Evolutionary conservation across 139 green algal genomes (phyloP).

Genomic region (Chlamydomonas incerta): DNA sequence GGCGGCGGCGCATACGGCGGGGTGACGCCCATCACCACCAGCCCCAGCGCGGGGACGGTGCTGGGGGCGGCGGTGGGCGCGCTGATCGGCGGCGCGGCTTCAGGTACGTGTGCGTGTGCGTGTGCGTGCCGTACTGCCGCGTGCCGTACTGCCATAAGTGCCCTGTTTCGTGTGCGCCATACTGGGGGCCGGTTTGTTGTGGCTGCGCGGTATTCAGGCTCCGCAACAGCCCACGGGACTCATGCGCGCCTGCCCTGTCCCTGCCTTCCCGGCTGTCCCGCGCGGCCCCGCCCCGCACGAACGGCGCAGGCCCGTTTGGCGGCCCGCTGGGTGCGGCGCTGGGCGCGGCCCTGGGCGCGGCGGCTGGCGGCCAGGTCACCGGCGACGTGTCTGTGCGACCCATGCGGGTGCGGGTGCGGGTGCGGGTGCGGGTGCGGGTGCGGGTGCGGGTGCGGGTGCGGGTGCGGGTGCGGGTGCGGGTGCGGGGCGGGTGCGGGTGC

Average conservation of each 20-base stretch:
- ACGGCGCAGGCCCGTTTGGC: background rate
- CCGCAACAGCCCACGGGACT: too few relatives aligned
- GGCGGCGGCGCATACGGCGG: background rate
- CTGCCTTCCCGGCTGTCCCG: too few relatives aligned
- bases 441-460: background rate
- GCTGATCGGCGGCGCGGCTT: constrained; percentile 16
- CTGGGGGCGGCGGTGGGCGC: constrained; percentile 37
- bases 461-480: background rate
- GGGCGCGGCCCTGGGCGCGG: constrained; percentile 32
- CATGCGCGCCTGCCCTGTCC: too few relatives aligned
- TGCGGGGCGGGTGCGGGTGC: too few relatives aligned
- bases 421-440: too few relatives aligned
- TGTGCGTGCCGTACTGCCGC: too few relatives aligned
- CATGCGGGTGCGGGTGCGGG: background rate
- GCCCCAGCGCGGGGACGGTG: constrained; percentile 19
- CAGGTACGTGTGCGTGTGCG: background rate
- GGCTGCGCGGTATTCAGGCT: too few relatives aligned
- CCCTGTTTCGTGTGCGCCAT: too few relatives aligned
- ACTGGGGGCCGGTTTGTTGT: too few relatives aligned
- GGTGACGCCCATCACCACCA: constrained; percentile 25
- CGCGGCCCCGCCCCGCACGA: too few relatives aligned
- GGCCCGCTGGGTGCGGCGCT: constrained; percentile 6
- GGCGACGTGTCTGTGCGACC: constrained; percentile 26
- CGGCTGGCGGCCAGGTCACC: constrained; percentile 35
- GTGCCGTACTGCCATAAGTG: too few relatives aligned